Evolutionary conservation across 305 asterid genomes (phyloP).

Genomic region (Solanum hybrid): DNA sequence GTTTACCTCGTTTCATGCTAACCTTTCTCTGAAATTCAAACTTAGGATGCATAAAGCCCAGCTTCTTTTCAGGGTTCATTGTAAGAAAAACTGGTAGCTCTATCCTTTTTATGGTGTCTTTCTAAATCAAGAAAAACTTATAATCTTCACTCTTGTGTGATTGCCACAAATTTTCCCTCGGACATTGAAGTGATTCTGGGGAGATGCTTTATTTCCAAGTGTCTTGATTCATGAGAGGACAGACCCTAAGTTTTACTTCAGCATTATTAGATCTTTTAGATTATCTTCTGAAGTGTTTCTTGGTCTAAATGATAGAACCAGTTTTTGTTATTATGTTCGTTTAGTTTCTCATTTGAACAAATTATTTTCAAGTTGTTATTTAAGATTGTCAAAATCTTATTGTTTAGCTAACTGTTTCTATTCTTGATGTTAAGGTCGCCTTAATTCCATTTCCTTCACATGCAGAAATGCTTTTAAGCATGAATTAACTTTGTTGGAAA

Average conservation of each 20-base stretch:
- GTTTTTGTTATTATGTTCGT: not conserved
- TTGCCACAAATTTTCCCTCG: not conserved
- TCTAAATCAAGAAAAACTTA: not conserved
- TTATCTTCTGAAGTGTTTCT: not conserved
- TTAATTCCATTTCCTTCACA: not conserved
- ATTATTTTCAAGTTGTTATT: not conserved
- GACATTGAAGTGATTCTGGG: not conserved
- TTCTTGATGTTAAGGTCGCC: not conserved
- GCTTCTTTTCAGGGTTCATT: not conserved
- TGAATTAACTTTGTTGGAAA: conserved; percentile 79
- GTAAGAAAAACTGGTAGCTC: not conserved
- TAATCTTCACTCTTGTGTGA: not conserved
- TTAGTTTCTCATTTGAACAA: not conserved
- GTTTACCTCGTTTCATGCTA: not conserved
- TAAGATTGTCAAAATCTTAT: not conserved
- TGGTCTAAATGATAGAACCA: not conserved
- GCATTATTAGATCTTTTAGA: not conserved
- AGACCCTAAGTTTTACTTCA: not conserved
- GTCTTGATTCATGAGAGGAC: not conserved
- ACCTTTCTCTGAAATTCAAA: not conserved
- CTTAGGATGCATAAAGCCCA: not conserved
- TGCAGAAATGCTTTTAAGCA: conserved; percentile 84
- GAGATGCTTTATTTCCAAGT: not conserved
- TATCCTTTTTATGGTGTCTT: not conserved
- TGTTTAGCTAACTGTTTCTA: not conserved